Conservation (phyloP, 2,329 filamentous ascomycete genomes). For the Emmonsiellopsis sp. region DNA sequence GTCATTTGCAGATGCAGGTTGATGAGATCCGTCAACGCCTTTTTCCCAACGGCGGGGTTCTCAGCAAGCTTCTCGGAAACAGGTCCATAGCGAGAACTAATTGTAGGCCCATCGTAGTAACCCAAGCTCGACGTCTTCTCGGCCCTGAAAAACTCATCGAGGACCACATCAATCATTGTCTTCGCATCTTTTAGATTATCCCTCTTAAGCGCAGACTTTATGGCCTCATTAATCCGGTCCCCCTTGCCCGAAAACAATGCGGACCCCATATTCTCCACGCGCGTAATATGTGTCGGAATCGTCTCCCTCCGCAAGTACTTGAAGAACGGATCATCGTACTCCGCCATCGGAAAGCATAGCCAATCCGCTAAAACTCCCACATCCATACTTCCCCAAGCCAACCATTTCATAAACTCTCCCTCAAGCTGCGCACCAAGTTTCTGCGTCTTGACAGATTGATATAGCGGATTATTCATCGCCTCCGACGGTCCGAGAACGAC, state of each 20-base stretch:
- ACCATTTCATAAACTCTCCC: conserved; percentile 68
- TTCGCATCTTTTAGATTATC: conserved; percentile 48
- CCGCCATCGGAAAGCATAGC: conserved; percentile 74
- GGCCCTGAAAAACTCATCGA: conserved; percentile 51
- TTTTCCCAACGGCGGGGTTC: conserved; percentile 51
- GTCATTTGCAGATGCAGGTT: conserved; percentile 75
- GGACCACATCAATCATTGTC: conserved; percentile 53
- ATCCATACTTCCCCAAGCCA: conserved; percentile 88
- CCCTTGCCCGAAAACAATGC: conserved; percentile 66
- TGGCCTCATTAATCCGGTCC: conserved; percentile 51
- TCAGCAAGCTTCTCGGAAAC: conserved; percentile 54
- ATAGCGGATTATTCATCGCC: conserved; percentile 72
- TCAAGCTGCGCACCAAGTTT: conserved; percentile 53
- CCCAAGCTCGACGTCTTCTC: conserved; percentile 64
- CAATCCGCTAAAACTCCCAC: conserved; percentile 71
- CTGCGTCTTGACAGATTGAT: conserved; percentile 54
- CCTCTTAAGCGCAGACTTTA: conserved; percentile 51
- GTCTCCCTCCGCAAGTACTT: conserved; percentile 64
- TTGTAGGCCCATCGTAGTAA: conserved; percentile 58
- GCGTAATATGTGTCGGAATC: conserved; percentile 58
- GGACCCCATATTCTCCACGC: conserved; percentile 61
- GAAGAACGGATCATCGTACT: conserved; percentile 62
- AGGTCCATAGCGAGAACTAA: conserved; percentile 57
- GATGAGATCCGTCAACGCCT: conserved; percentile 62
- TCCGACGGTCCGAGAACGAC: conserved; percentile 71